Evolutionary conservation across 495 filamentous ascomycete species (phyloP).

Genomic region (Aspergillus saccharolyticus): DNA sequence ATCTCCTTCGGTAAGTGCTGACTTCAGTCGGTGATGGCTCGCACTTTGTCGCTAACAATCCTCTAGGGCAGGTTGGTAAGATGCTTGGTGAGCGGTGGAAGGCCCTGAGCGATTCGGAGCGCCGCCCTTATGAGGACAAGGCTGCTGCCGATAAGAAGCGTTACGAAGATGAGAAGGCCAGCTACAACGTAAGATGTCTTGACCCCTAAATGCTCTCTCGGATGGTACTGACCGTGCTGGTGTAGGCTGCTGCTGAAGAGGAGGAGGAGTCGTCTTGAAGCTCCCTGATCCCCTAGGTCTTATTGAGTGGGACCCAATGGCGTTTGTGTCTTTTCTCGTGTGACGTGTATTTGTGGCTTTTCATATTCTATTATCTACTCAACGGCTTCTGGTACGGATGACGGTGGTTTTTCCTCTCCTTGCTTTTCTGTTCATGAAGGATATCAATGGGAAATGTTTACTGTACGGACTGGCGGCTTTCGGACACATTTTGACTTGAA

Average conservation of each 20-base stretch:
- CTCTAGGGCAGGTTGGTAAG: constrained; percentile 89
- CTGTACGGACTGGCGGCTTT: constrained; percentile 25
- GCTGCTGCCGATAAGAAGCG: constrained; percentile 96
- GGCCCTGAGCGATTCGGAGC: constrained; percentile 82
- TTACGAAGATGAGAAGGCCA: constrained; percentile 94
- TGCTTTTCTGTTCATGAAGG: constrained; percentile 37
- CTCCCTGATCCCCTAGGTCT: constrained; percentile 14
- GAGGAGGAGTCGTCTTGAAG: constrained; percentile 51
- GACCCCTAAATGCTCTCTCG: not conserved
- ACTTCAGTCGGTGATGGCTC: not conserved
- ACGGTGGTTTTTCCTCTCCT: constrained; percentile 36
- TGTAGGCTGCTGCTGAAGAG: constrained; percentile 41
- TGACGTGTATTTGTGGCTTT: constrained; percentile 23
- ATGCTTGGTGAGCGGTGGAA: constrained; percentile 97
- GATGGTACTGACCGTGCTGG: constrained; percentile 16
- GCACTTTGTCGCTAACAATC: constrained; percentile 14
- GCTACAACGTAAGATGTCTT: constrained; percentile 66
- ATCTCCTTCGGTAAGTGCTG: constrained; percentile 80
- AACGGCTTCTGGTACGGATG: constrained; percentile 39
- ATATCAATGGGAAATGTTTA: constrained; percentile 34
- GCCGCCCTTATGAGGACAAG: constrained; percentile 90
- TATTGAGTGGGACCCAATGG: constrained; percentile 27
- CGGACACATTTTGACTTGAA: constrained; percentile 21
- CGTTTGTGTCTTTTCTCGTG: constrained; percentile 32
- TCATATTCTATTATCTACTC: constrained; percentile 28